A percentile compares a stretch with the other conserved stretches of the same genome.
Evolutionary conservation across 2,329 filamentous ascomycete genomes (phyloP).

Genomic region (Ciborinia camelliae): DNA sequence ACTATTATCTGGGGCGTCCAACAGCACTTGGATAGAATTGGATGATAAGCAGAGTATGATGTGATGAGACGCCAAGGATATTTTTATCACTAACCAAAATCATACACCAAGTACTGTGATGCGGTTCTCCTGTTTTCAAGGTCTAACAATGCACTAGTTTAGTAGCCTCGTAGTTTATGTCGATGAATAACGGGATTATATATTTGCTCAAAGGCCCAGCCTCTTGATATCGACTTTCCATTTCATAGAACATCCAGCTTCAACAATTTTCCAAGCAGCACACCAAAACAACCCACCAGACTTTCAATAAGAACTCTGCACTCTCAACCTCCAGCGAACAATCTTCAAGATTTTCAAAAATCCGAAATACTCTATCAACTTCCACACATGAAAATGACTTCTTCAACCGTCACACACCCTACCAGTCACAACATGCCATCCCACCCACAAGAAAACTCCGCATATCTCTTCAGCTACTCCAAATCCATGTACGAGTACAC

Average conservation of each 20-base stretch:
- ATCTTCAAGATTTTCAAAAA: neutral
- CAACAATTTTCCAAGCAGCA: neutral
- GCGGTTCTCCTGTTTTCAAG: neutral
- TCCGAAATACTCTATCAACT: neutral
- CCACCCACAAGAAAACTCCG: neutral
- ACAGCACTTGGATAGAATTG: neutral
- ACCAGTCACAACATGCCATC: neutral
- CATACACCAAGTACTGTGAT: neutral
- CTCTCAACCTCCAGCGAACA: neutral
- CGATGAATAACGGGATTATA: neutral
- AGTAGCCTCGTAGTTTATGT: neutral
- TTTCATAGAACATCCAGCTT: neutral
- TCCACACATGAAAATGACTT: conserved; percentile 5
- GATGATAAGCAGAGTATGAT: conserved; percentile 10
- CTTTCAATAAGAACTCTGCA: neutral
- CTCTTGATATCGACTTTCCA: neutral
- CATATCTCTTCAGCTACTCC: conserved; percentile 46
- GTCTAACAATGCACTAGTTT: neutral
- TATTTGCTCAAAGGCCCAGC: neutral
- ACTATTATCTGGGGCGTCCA: neutral
- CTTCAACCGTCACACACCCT: neutral
- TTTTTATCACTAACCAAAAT: neutral
- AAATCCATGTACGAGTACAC: conserved; percentile 63
- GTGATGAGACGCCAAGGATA: neutral
- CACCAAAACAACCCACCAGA: neutral